Evolutionary conservation across 208 protist genomes (phyloP).

Genomic region (Leishmania arabica): DNA sequence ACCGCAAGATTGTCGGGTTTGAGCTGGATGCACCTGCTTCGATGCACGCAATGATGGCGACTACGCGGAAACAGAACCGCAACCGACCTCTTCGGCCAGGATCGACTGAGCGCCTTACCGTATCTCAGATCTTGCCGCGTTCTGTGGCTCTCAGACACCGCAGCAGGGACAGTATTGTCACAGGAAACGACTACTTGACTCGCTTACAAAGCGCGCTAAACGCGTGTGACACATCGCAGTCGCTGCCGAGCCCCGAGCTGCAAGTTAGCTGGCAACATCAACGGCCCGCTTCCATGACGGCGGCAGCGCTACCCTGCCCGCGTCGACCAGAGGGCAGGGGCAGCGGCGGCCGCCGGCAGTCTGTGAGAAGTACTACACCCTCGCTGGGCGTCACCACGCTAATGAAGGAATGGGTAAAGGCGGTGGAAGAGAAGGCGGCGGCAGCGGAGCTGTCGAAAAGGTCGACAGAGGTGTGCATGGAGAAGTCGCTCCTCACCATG

Average conservation of each 20-base stretch:
- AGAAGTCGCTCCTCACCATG: constrained; percentile 1
- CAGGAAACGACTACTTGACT: constrained; percentile 6
- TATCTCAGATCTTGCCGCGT: neutral
- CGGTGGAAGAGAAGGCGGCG: constrained; percentile 2
- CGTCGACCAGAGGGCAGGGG: neutral
- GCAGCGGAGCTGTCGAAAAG: neutral
- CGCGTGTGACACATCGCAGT: constrained; percentile 5
- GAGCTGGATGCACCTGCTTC: constrained; percentile 8
- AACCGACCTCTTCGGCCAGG: neutral
- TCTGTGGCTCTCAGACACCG: neutral
- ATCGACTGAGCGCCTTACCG: neutral
- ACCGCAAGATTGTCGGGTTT: constrained; percentile 7
- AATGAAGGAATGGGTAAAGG: constrained; percentile 10
- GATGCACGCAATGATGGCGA: neutral
- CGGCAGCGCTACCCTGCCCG: neutral
- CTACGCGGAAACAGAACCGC: neutral
- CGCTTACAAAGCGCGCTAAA: constrained; percentile 15
- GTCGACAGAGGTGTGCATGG: neutral
- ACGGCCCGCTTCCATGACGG: neutral
- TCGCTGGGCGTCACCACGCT: constrained; percentile 4
- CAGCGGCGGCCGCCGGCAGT: neutral
- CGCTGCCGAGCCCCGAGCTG: neutral
- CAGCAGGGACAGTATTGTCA: neutral
- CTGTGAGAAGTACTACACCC: neutral
- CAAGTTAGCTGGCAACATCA: neutral